Percentiles rank a stretch among this genome's conserved stretches.
phyloP scores from a whole-genome alignment of 2,329 filamentous ascomycete species.

The Lachnellula cervina region DNA sequence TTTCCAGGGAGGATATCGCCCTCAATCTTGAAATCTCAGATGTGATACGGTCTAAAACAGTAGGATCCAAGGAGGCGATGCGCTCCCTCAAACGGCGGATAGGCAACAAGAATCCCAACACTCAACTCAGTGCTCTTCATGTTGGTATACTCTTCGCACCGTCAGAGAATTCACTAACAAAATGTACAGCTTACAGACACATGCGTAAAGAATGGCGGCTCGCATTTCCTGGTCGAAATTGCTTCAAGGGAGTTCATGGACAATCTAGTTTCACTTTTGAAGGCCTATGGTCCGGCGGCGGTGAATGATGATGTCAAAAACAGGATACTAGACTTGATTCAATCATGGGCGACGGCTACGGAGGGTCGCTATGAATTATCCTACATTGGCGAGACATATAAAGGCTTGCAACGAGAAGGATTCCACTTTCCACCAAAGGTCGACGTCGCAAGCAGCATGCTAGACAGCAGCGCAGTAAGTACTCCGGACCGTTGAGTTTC shows the following conservation, averaged over 20 bases:
- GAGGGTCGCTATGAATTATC: slow-evolving; percentile 76
- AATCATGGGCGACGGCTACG: slow-evolving; percentile 86
- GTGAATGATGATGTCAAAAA: slow-evolving; percentile 80
- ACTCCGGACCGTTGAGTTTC: background rate
- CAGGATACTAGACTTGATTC: slow-evolving; percentile 90
- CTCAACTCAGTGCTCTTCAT: slow-evolving; percentile 90
- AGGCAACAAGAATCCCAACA: slow-evolving; percentile 96
- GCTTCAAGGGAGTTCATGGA: slow-evolving; percentile 98
- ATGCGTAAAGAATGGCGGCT: slow-evolving; percentile 95
- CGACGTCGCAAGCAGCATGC: slow-evolving; percentile 91
- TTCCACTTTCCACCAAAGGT: slow-evolving; percentile 84
- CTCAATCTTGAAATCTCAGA: slow-evolving; percentile 98
- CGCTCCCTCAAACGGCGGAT: slow-evolving; percentile 89
- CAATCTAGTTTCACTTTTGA: slow-evolving; percentile 84
- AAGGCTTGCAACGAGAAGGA: slow-evolving; percentile 73
- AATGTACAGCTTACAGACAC: slow-evolving; percentile 79
- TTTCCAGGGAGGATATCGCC: slow-evolving; percentile 81
- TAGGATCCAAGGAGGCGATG: slow-evolving; percentile 97
- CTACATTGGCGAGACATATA: slow-evolving; percentile 88
- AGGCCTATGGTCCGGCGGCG: slow-evolving; percentile 67
- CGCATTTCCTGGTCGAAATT: slow-evolving; percentile 92
- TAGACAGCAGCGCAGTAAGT: slow-evolving; percentile 90
- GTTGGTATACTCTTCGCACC: slow-evolving; percentile 40
- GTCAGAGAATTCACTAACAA: slow-evolving; percentile 28
- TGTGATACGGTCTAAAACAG: slow-evolving; percentile 92